Percentiles rank a stretch among this genome's conserved stretches.
These are phyloP conservation scores for Salmacisia buchloeana DNA, from an alignment of 1,284 basidiomycete species.

Conservation along the genomic window DNA sequence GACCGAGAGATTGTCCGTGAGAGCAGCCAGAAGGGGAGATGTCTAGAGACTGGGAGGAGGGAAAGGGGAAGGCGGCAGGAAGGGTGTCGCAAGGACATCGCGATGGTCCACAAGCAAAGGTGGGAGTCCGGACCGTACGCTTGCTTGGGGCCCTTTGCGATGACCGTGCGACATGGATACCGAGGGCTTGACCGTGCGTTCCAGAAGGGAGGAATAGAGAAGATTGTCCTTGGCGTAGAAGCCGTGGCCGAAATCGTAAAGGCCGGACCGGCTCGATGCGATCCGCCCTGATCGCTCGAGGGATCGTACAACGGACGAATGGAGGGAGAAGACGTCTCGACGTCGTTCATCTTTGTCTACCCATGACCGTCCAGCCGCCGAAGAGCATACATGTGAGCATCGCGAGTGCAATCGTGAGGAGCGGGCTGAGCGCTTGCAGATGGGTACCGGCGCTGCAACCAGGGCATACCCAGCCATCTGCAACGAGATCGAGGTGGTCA, in stretches of 20 bases:
- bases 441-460: constrained; percentile 29
- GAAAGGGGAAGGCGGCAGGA: too few relatives aligned
- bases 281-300: too few relatives aligned
- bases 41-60: too few relatives aligned
- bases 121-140: too few relatives aligned
- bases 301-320: neutral
- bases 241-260: neutral
- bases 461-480: constrained; percentile 31
- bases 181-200: too few relatives aligned
- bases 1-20: too few relatives aligned
- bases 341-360: constrained; percentile 12
- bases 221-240: constrained; percentile 22
- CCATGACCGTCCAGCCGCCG: constrained; percentile 24
- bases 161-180: too few relatives aligned
- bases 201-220: neutral
- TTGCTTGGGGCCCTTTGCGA: too few relatives aligned
- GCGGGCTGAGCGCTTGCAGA: constrained; percentile 25
- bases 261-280: too few relatives aligned
- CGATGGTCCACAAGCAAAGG: too few relatives aligned
- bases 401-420: constrained; percentile 23
- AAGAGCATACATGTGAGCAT: constrained; percentile 23
- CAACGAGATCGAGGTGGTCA: neutral
- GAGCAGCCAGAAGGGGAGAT: too few relatives aligned
- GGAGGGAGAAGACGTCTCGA: constrained; percentile 15
- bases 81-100: too few relatives aligned